phyloP scores from a whole-genome alignment of 805 yeast species.

The Brettanomyces naardenensis region DNA sequence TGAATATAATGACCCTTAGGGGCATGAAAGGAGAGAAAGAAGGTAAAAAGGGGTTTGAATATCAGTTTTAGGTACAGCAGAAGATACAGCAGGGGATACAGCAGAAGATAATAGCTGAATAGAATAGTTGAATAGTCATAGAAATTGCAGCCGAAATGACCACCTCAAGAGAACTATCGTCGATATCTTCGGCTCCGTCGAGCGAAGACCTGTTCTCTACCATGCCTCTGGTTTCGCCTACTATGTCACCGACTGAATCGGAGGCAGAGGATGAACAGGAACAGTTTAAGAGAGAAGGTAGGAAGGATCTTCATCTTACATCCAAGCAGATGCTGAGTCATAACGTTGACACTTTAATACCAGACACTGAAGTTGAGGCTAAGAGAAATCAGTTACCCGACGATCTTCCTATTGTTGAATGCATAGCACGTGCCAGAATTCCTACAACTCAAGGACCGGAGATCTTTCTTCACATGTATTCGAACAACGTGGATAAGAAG shows the following conservation, averaged over 20 bases:
- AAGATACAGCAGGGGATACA: too few relatives aligned
- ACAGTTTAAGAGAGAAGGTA: slow-evolving; percentile 3
- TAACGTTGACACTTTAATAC: slow-evolving; percentile 3
- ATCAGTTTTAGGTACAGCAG: too few relatives aligned
- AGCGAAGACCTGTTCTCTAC: slow-evolving; percentile 22
- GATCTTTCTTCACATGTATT: slow-evolving; percentile 82
- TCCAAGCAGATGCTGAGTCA: slow-evolving; percentile 1
- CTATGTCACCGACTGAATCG: slow-evolving; percentile 23
- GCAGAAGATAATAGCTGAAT: too few relatives aligned
- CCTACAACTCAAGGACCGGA: slow-evolving; percentile 96
- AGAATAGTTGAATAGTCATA: too few relatives aligned
- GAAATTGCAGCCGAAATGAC: too few relatives aligned
- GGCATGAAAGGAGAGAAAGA: too few relatives aligned
- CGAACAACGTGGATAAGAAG: slow-evolving; percentile 78
- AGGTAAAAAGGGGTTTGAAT: too few relatives aligned
- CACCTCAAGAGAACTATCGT: too few relatives aligned
- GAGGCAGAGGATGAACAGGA: slow-evolving; percentile 5
- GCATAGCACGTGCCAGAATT: slow-evolving; percentile 90
- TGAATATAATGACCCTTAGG: too few relatives aligned
- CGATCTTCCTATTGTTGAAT: slow-evolving; percentile 65
- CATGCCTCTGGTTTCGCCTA: slow-evolving; percentile 35
- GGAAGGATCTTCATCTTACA: not conserved
- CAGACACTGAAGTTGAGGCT: slow-evolving; percentile 13
- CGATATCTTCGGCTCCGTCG: too few relatives aligned
- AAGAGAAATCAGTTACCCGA: slow-evolving; percentile 40